These are phyloP conservation scores for Pascua sp. DNA, from an alignment of 1,284 basidiomycete species.

Conservation along the genomic window DNA sequence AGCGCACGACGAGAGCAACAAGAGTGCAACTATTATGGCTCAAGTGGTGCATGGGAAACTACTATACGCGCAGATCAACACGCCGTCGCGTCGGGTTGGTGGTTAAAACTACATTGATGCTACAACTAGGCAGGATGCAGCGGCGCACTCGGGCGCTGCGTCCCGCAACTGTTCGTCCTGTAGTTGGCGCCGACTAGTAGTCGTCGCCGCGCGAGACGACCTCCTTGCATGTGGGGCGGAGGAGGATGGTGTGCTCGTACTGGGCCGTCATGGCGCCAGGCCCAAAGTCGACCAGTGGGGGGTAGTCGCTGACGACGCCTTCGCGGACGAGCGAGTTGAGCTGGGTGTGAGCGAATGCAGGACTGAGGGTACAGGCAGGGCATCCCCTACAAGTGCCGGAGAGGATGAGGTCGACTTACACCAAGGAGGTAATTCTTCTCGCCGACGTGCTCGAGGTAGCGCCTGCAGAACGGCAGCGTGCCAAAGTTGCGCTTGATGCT, in stretches of 20 bases:
- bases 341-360: slow-evolving; percentile 51
- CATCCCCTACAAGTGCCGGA: too few relatives aligned
- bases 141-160: too few relatives aligned
- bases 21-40: too few relatives aligned
- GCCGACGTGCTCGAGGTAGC: slow-evolving; percentile 90
- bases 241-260: slow-evolving; percentile 89
- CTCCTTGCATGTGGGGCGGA: slow-evolving; percentile 89
- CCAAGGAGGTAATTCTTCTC: slow-evolving; percentile 93
- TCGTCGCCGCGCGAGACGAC: slow-evolving; percentile 92
- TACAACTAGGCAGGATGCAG: too few relatives aligned
- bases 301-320: slow-evolving; percentile 88
- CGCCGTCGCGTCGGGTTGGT: too few relatives aligned
- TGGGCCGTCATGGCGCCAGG: slow-evolving; percentile 84
- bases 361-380: too few relatives aligned
- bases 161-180: too few relatives aligned
- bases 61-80: too few relatives aligned
- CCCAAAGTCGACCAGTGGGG: slow-evolving; percentile 75
- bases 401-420: slow-evolving; percentile 54
- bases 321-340: slow-evolving; percentile 84
- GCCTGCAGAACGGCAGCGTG: slow-evolving; percentile 89
- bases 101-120: too few relatives aligned
- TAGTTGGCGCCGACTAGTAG: slow-evolving; percentile 55
- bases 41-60: too few relatives aligned
- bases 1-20: too few relatives aligned
- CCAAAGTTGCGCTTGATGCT: slow-evolving; percentile 93